Evolutionary conservation across 345 rosid species (phyloP).

Genomic region (Boechera divaricarpa): DNA sequence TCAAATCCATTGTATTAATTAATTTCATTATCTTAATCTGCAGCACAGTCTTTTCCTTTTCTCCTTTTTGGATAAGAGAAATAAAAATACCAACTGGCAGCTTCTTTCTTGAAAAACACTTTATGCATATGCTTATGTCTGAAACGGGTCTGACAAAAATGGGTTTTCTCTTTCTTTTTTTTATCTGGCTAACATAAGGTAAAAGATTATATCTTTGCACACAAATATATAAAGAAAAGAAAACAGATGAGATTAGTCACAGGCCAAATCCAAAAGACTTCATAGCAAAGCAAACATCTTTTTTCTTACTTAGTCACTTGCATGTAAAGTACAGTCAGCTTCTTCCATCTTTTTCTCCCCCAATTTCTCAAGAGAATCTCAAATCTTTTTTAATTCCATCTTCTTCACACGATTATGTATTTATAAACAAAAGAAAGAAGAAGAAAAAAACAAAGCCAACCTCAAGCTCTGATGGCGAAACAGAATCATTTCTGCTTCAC

Average conservation of each 20-base stretch:
- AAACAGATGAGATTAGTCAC: conserved; percentile 32
- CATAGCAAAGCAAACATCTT: conserved; percentile 63
- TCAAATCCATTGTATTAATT: conserved; percentile 18
- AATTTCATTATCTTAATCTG: conserved; percentile 35
- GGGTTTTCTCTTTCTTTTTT: conserved; percentile 5
- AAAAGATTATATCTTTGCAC: conserved; percentile 36
- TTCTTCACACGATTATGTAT: conserved; percentile 32
- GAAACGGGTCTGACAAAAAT: conserved; percentile 45
- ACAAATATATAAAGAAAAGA: conserved; percentile 14
- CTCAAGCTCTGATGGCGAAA: conserved; percentile 53
- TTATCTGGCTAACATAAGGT: conserved; percentile 6
- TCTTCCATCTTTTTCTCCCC: conserved; percentile 33
- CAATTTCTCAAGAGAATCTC: conserved; percentile 39
- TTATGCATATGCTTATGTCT: conserved; percentile 48
- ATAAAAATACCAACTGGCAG: conserved; percentile 35
- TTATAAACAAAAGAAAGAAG: conserved; percentile 42
- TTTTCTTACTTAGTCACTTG: conserved; percentile 44
- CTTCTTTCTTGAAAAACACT: conserved; percentile 44
- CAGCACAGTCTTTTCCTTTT: conserved; percentile 34
- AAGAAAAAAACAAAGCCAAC: conserved; percentile 14
- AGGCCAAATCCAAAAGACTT: conserved; percentile 53
- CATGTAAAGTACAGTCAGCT: conserved; percentile 48
- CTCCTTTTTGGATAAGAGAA: conserved; percentile 44
- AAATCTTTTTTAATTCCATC: conserved; percentile 27
- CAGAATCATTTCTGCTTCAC: conserved; percentile 32